These are phyloP conservation scores for Agarophyton chilense DNA, from an alignment of 23 red algal species.

Conservation along the genomic window DNA sequence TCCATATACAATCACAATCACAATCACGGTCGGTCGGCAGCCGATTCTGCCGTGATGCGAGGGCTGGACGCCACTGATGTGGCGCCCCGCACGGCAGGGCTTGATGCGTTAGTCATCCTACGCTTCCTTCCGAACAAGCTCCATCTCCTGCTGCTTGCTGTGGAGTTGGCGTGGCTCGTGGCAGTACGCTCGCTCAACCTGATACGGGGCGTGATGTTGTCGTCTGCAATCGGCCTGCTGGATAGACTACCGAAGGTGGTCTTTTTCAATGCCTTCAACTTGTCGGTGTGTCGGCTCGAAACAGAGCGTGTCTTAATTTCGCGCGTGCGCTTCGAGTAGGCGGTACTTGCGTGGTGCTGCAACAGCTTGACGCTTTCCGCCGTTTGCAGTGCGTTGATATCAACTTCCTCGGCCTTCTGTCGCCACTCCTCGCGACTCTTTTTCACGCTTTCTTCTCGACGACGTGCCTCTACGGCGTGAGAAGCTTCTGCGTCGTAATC, in stretches of 20 bases:
- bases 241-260: neutral
- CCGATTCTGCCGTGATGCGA: conserved; percentile 12
- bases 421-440: conserved; percentile 49
- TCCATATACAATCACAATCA: neutral
- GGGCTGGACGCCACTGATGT: neutral
- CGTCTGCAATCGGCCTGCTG: neutral
- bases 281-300: neutral
- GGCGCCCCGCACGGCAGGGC: neutral
- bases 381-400: conserved; percentile 24
- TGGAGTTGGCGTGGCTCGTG: neutral
- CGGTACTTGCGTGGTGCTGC: conserved; percentile 53
- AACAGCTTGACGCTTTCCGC: conserved; percentile 55
- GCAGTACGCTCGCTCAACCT: conserved; percentile 29
- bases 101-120: conserved; percentile 20
- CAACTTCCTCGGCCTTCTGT: conserved; percentile 44
- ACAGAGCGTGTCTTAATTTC: conserved; percentile 53
- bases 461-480: conserved; percentile 45
- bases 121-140: conserved; percentile 39
- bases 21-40: conserved; percentile 5
- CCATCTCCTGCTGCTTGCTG: conserved; percentile 31
- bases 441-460: conserved; percentile 48
- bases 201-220: neutral
- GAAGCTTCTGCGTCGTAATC: conserved; percentile 38
- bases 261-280: conserved; percentile 13
- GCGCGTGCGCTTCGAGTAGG: conserved; percentile 51